Evolutionary conservation across 495 filamentous ascomycete species (phyloP).

Genomic region (Amphirosellinia nigrospora): DNA sequence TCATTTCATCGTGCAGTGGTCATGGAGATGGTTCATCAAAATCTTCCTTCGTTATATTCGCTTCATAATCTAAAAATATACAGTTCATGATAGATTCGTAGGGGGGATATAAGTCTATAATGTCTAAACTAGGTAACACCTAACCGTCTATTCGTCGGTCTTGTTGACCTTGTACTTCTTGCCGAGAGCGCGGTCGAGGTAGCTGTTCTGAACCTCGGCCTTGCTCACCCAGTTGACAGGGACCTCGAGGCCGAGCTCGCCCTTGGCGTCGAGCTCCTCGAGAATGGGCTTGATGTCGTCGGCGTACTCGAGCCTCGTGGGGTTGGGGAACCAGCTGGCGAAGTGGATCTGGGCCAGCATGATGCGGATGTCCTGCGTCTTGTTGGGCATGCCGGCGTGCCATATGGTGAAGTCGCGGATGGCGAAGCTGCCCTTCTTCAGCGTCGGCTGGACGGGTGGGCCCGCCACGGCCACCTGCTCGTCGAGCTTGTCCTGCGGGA

Average conservation of each 20-base stretch:
- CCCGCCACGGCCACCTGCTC: constrained; percentile 44
- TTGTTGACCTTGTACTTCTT: constrained; percentile 59
- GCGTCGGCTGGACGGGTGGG: constrained; percentile 54
- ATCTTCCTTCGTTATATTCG: constrained; percentile 6
- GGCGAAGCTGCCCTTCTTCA: constrained; percentile 59
- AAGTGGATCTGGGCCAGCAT: constrained; percentile 65
- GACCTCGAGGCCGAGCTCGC: constrained; percentile 46
- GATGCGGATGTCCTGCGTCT: constrained; percentile 53
- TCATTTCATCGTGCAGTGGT: neutral
- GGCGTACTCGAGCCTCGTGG: constrained; percentile 58
- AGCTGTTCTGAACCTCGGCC: constrained; percentile 41
- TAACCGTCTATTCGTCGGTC: constrained; percentile 13
- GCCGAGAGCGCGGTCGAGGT: constrained; percentile 55
- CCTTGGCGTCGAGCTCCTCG: constrained; percentile 38
- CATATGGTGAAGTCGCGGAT: constrained; percentile 64
- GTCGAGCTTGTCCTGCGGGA: constrained; percentile 51
- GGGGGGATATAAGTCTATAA: constrained; percentile 1
- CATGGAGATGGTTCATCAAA: neutral
- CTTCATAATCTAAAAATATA: constrained; percentile 11
- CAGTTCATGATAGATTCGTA: neutral
- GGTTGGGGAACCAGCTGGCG: constrained; percentile 57
- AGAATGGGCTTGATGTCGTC: constrained; percentile 51
- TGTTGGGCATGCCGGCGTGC: constrained; percentile 67
- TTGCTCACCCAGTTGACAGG: constrained; percentile 51
- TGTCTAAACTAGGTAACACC: neutral